Base-by-base conservation (phyloP, 768 basidiomycete species). In the Rickenella mellea region DNA sequence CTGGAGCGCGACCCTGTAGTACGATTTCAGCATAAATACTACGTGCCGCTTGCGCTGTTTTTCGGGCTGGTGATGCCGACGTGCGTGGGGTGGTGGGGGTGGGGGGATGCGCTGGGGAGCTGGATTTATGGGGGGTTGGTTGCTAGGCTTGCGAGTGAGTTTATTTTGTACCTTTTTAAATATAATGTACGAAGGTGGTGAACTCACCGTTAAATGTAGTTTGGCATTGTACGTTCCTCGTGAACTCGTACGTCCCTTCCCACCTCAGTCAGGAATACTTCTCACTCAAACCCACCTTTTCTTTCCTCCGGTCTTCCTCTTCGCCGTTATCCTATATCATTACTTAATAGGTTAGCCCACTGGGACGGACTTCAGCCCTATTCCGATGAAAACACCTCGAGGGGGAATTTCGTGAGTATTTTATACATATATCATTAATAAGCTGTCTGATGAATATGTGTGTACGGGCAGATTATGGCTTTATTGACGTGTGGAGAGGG, bases 301-400 rank as follows among this genome's bases (percentile, higher is more conserved):
- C 20, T 14, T 26, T 14, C 11, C 12, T 1, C 20, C 12, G n/a
- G n/a, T 14, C 7, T 6, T 36, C 24, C 33, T 10, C 33, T 3
- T 17, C 9, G 15, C 10, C 29, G 10, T 30, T 10, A 11, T 11
- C 12, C 41, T 29, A 15, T 17, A 27, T 38, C 30, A 41, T 10
- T 35, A 24, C 24, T 21, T 29, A 4, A 6, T 40, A 82, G 80
- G 1, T 58, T 90, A 5, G 84, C 86, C 3, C 87, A 90, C 47
- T 87, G 80, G 80, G 72, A 84, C 12, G 87, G 87, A 7, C 53
- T 86, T 15, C 85, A 88, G 49, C 83, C 80, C 0, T 88, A 85
- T 54, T 78, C 83, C 2, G 82, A 85, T 49, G 86, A 88, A 50
- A 74, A 88, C 50, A 82, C 82, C 3, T 87, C 86, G 1, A 62